A percentile compares a stretch with the other conserved stretches of the same genome.
These are phyloP conservation scores for Apophysomyces variabilis DNA, from an alignment of 371 early-diverging fungal genomes.

Conservation along the genomic window DNA sequence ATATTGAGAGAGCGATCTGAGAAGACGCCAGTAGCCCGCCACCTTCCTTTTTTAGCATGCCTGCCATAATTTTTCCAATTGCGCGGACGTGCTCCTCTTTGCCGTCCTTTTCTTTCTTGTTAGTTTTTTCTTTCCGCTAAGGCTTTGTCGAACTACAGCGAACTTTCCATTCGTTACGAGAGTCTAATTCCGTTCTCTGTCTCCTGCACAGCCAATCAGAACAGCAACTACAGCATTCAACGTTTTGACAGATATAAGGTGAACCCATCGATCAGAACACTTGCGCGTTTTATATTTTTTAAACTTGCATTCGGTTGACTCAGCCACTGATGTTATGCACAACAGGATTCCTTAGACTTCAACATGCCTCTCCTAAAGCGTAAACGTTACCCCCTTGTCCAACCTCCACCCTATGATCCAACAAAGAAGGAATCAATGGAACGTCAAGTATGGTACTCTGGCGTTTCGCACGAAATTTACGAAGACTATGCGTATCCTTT, in stretches of 20 bases:
- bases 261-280: neutral
- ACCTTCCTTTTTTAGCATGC: neutral
- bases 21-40: neutral
- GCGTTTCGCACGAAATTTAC: conserved; percentile 84
- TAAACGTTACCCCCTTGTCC: conserved; percentile 47
- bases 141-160: conserved; percentile 1
- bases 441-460: conserved; percentile 74
- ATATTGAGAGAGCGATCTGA: neutral
- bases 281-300: conserved; percentile 7
- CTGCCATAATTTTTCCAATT: neutral
- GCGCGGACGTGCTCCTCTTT: neutral
- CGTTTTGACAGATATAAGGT: conserved; percentile 3
- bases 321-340: conserved; percentile 11
- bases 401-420: conserved; percentile 47
- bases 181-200: neutral
- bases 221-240: neutral
- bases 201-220: neutral
- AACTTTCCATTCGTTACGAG: neutral
- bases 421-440: conserved; percentile 50
- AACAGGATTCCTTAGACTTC: conserved; percentile 5
- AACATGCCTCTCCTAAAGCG: conserved; percentile 68
- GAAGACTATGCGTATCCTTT: conserved; percentile 75
- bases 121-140: conserved; percentile 5
- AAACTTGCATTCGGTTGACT: conserved; percentile 1
- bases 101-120: neutral